phyloP scores from a whole-genome alignment of 441 rosid species.

The Kokia cookei region DNA sequence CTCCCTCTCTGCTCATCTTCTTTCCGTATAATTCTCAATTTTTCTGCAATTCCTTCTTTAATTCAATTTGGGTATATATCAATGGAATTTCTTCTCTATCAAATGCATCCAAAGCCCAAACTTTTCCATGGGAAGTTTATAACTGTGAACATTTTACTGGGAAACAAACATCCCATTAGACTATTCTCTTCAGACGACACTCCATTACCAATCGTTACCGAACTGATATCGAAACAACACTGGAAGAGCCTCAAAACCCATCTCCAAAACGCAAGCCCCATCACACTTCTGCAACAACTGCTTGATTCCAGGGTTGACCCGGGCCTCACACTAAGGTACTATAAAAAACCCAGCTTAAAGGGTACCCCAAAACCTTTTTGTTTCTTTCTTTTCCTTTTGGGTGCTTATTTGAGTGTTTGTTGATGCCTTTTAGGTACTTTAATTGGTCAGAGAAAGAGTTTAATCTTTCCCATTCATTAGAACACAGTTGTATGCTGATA shows the following conservation, averaged over 20 bases:
- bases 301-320: constrained; percentile 50
- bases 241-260: constrained; percentile 49
- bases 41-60: background rate
- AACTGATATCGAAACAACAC: constrained; percentile 54
- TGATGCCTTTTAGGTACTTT: constrained; percentile 19
- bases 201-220: constrained; percentile 10
- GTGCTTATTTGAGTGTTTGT: background rate
- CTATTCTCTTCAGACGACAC: constrained; percentile 21
- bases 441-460: constrained; percentile 48
- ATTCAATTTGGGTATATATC: background rate
- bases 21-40: background rate
- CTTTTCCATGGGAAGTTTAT: constrained; percentile 4
- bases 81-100: background rate
- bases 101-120: constrained; percentile 1
- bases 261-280: constrained; percentile 28
- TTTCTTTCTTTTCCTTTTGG: background rate
- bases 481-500: constrained; percentile 34
- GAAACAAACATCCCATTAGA: constrained; percentile 17
- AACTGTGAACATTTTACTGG: constrained; percentile 2
- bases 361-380: background rate
- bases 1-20: no score
- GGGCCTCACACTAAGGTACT: constrained; percentile 37
- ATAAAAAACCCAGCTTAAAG: background rate
- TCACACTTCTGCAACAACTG: constrained; percentile 31
- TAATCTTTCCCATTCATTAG: constrained; percentile 29